Conservation (phyloP, 169 alveolate genomes). For the Cryptosporidium andersoni region DNA sequence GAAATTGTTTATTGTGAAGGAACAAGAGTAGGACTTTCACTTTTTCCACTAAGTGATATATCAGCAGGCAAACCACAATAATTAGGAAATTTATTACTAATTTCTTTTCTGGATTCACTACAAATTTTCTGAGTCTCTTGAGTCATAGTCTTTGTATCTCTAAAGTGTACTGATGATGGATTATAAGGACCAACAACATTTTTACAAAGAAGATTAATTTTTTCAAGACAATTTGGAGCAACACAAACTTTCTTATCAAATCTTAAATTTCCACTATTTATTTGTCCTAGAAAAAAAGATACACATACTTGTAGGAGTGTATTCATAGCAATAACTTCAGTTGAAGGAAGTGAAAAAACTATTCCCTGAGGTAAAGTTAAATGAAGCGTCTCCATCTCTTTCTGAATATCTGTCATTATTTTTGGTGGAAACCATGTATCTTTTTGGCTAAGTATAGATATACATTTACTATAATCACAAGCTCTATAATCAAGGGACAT, state of each 20-base stretch:
- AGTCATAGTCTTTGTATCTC: background rate
- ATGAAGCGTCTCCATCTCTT: background rate
- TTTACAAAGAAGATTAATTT: conserved; percentile 11
- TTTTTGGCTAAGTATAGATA: background rate
- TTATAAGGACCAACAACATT: background rate
- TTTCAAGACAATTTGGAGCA: conserved; percentile 29
- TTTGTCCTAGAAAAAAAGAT: conserved; percentile 9
- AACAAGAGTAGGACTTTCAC: too few species aligned
- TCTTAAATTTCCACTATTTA: conserved; percentile 6
- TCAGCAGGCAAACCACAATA: conserved; percentile 42
- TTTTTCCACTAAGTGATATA: background rate
- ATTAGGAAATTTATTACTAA: conserved; percentile 15
- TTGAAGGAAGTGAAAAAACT: conserved; percentile 12
- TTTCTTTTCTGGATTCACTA: conserved; percentile 52
- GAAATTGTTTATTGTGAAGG: too few species aligned
- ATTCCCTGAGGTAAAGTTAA: conserved; percentile 29
- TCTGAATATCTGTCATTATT: background rate
- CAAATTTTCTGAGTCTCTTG: conserved; percentile 26
- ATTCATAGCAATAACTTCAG: conserved; percentile 25
- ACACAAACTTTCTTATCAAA: conserved; percentile 5
- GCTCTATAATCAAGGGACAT: conserved; percentile 50
- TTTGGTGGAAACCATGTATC: conserved; percentile 37
- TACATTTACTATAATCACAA: conserved; percentile 18
- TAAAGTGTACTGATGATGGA: conserved; percentile 15
- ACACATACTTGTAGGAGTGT: conserved; percentile 40